Evolutionary conservation across 2,329 filamentous ascomycete species (phyloP).

Genomic region (Colletotrichum eleusines): DNA sequence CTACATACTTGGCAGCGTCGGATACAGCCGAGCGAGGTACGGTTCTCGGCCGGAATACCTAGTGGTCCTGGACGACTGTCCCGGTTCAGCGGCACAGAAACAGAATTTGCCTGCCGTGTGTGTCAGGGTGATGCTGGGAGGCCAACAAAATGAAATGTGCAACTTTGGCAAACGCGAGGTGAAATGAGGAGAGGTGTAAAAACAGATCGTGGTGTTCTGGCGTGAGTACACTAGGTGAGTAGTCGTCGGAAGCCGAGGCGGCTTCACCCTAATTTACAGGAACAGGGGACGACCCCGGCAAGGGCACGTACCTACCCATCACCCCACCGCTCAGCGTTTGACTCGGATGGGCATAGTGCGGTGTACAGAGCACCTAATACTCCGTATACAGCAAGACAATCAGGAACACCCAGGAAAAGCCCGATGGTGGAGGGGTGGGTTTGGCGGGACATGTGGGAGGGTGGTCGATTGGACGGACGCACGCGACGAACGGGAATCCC

Average conservation of each 20-base stretch:
- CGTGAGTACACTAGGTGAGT: conserved; percentile 16
- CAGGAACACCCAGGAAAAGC: conserved; percentile 30
- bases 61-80: neutral
- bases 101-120: neutral
- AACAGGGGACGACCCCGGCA: conserved; percentile 33
- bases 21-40: conserved; percentile 27
- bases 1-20: neutral
- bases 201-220: neutral
- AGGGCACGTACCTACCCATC: neutral
- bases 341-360: conserved; percentile 20
- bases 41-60: conserved; percentile 25
- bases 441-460: conserved; percentile 11
- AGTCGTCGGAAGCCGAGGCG: conserved; percentile 42
- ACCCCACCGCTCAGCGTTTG: conserved; percentile 32
- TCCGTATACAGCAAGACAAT: conserved; percentile 11
- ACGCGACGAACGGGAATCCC: conserved; percentile 5
- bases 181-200: neutral
- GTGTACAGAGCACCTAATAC: too few species aligned
- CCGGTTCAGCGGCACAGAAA: neutral
- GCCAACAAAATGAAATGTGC: neutral
- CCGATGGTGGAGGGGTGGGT: conserved; percentile 7
- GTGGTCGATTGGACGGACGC: conserved; percentile 6
- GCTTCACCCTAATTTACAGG: conserved; percentile 42
- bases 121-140: neutral
- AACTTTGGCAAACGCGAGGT: conserved; percentile 7